phyloP scores from a whole-genome alignment of 306 rosid genomes.

The Adenanthera pavonina region DNA sequence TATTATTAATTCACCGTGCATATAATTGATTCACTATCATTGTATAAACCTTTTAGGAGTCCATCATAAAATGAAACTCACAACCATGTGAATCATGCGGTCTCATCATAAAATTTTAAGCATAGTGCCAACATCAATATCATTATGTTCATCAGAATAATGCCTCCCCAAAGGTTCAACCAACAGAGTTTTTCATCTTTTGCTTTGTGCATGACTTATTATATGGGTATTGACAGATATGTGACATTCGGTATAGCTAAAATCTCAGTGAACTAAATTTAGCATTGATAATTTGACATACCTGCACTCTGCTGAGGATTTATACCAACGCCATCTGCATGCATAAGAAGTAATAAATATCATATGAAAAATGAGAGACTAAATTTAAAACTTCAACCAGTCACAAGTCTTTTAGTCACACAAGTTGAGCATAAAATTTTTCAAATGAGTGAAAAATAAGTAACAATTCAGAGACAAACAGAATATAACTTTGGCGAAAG shows the following conservation, averaged over 20 bases:
- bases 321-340: slow-evolving; percentile 95
- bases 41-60: not conserved
- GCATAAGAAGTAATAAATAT: slow-evolving; percentile 28
- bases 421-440: not conserved
- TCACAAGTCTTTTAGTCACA: not conserved
- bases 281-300: slow-evolving; percentile 36
- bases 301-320: slow-evolving; percentile 99
- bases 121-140: not conserved
- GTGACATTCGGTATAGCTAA: not conserved
- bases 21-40: not conserved
- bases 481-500: not conserved
- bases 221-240: not conserved
- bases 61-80: not conserved
- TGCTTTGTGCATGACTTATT: not conserved
- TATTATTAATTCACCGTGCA: not conserved
- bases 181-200: not conserved
- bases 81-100: not conserved
- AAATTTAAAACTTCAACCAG: not conserved
- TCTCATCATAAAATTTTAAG: slow-evolving; percentile 14
- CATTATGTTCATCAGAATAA: slow-evolving; percentile 9
- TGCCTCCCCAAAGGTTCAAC: not conserved
- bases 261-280: not conserved
- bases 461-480: not conserved
- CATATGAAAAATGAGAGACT: slow-evolving; percentile 2
- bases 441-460: not conserved